These are phyloP conservation scores for Ascoidea rubescens DNA, from an alignment of 805 yeast species.

Conservation along the genomic window DNA sequence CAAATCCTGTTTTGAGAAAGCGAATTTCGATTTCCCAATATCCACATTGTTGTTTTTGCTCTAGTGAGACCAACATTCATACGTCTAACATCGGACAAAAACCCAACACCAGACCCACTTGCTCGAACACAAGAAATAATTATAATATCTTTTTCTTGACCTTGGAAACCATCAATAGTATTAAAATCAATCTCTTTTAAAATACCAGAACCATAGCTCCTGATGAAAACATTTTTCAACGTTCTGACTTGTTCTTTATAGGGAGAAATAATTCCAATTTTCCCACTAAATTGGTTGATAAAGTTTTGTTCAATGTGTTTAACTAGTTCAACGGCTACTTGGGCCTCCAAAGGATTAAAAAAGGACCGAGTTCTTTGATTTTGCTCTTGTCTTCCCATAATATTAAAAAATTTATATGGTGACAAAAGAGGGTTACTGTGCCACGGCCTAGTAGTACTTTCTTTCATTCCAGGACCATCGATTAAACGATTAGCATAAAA, in stretches of 20 bases:
- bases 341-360: slow-evolving; percentile 58
- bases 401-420: slow-evolving; percentile 73
- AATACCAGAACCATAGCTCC: slow-evolving; percentile 49
- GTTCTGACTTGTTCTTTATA: slow-evolving; percentile 74
- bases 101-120: slow-evolving; percentile 62
- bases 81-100: slow-evolving; percentile 80
- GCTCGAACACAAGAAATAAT: slow-evolving; percentile 95
- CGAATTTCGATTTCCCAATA: slow-evolving; percentile 67
- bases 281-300: slow-evolving; percentile 44
- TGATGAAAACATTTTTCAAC: slow-evolving; percentile 41
- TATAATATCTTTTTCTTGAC: slow-evolving; percentile 91
- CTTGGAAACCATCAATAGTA: slow-evolving; percentile 96
- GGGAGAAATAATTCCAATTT: slow-evolving; percentile 87
- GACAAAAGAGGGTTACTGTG: slow-evolving; percentile 41
- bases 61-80: slow-evolving; percentile 97
- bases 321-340: slow-evolving; percentile 55
- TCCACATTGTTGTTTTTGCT: slow-evolving; percentile 86
- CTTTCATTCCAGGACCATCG: slow-evolving; percentile 69
- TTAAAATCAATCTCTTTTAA: slow-evolving; percentile 67
- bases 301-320: slow-evolving; percentile 33
- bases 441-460: slow-evolving; percentile 57
- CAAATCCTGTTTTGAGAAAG: slow-evolving; percentile 56
- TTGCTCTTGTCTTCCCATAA: slow-evolving; percentile 45
- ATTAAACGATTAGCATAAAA: slow-evolving; percentile 61
- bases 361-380: slow-evolving; percentile 55